A percentile compares a stretch with the other conserved stretches of the same genome.
Evolutionary conservation across 2,329 filamentous ascomycete species (phyloP).

Genomic region (Pochonia chlamydosporia): DNA sequence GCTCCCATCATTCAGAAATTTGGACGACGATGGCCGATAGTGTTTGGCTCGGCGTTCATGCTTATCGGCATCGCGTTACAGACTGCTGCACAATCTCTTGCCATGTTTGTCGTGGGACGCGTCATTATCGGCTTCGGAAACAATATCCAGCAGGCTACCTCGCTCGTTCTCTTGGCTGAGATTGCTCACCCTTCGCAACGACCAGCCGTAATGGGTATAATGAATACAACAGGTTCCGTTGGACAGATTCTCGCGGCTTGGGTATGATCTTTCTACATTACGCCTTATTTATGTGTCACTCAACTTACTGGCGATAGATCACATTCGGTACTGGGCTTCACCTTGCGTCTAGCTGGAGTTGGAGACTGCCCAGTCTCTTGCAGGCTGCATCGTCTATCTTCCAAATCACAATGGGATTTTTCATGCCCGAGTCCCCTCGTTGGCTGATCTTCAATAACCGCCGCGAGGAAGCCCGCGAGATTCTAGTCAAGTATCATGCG

Average conservation of each 20-base stretch:
- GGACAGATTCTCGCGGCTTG: constrained; percentile 31
- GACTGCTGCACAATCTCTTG: constrained; percentile 25
- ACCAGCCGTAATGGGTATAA: constrained; percentile 28
- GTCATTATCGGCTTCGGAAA: constrained; percentile 29
- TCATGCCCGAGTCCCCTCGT: constrained; percentile 54
- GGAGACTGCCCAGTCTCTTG: constrained; percentile 47
- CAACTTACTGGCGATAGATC: too few species aligned
- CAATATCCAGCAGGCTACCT: constrained; percentile 31
- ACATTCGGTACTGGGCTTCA: too few species aligned
- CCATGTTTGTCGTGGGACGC: constrained; percentile 31
- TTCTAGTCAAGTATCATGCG: constrained; percentile 46
- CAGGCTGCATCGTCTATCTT: constrained; percentile 38
- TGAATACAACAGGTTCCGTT: constrained; percentile 32
- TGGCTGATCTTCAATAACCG: constrained; percentile 49
- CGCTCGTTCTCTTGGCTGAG: constrained; percentile 35
- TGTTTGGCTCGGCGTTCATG: constrained; percentile 29
- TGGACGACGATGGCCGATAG: constrained; percentile 26
- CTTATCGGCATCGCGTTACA: constrained; percentile 28
- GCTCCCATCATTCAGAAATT: too few species aligned
- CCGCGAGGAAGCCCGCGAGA: constrained; percentile 40
- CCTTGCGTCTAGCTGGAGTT: constrained; percentile 33
- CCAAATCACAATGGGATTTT: constrained; percentile 37
- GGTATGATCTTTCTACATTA: constrained; percentile 27
- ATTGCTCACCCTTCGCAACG: constrained; percentile 33
- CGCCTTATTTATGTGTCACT: too few species aligned